These are phyloP conservation scores for Erythrobasidium hasegawianum DNA, from an alignment of 1,284 basidiomycete species.

Conservation along the genomic window DNA sequence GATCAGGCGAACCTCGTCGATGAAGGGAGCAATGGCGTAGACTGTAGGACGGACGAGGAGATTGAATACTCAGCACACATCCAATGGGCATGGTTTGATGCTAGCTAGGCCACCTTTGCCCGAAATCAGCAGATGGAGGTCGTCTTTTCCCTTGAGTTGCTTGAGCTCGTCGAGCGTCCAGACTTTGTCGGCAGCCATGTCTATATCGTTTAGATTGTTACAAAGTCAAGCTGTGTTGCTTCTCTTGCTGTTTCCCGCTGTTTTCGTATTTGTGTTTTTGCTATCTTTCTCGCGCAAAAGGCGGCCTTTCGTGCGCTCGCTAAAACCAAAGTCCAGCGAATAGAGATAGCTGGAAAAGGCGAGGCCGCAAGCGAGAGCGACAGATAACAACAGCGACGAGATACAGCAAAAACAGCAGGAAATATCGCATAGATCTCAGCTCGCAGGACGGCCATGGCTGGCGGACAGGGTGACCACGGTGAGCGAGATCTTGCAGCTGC, in stretches of 20 bases:
- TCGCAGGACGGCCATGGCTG: conserved; percentile 16
- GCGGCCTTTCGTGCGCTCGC: no score
- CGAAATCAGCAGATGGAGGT: conserved; percentile 73
- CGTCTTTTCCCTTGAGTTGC: conserved; percentile 56
- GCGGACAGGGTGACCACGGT: conserved; percentile 20
- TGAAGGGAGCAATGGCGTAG: conserved; percentile 89
- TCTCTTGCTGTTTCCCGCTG: not conserved
- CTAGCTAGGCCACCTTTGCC: conserved; percentile 63
- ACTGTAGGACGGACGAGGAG: no score
- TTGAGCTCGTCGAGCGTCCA: conserved; percentile 35
- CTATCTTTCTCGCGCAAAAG: no score
- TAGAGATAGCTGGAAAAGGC: no score
- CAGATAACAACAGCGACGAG: no score
- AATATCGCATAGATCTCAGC: no score
- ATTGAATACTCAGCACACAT: no score
- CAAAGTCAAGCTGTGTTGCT: not conserved
- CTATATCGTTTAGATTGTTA: not conserved
- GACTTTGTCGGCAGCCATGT: conserved; percentile 5
- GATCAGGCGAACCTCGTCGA: conserved; percentile 86
- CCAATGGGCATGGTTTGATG: no score
- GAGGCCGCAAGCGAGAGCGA: no score
- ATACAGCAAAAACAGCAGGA: no score
- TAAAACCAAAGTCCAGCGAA: no score
- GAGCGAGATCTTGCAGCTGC: not conserved
- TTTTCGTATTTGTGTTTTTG: no score